These are phyloP conservation scores for Taxillus chinensis DNA, from an alignment of 164 flowering plant species.

Conservation along the genomic window DNA sequence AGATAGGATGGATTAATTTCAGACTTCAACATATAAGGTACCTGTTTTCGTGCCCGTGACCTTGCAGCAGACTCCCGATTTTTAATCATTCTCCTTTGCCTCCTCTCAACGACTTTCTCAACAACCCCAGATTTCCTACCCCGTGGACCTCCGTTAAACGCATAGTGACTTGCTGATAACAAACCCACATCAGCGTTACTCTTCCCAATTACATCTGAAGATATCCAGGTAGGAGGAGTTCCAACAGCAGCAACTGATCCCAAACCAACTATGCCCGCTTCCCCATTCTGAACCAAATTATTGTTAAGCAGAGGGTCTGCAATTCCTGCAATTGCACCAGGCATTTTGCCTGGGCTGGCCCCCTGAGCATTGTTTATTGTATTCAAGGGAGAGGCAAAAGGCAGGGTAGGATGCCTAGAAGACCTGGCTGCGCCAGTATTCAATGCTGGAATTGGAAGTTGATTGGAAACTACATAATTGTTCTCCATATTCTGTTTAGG, in stretches of 20 bases:
- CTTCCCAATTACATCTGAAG: slow-evolving; percentile 27
- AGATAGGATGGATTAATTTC: not conserved
- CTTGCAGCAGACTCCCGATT: slow-evolving; percentile 95
- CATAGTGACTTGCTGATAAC: slow-evolving; percentile 35
- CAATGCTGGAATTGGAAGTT: not conserved
- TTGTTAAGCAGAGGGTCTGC: slow-evolving; percentile 15
- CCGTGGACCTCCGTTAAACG: slow-evolving; percentile 30
- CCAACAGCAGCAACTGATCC: slow-evolving; percentile 16
- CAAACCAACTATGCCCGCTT: slow-evolving; percentile 17
- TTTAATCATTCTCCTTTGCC: slow-evolving; percentile 89
- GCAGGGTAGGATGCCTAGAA: slow-evolving; percentile 24
- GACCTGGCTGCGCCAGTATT: not conserved
- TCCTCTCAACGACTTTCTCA: slow-evolving; percentile 84
- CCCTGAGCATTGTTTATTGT: slow-evolving; percentile 15
- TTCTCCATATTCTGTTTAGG: not conserved
- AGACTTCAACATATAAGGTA: slow-evolving; percentile 6
- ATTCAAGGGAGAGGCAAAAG: slow-evolving; percentile 28
- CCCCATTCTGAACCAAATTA: slow-evolving; percentile 16
- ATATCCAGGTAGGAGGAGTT: slow-evolving; percentile 29
- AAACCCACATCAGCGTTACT: slow-evolving; percentile 22
- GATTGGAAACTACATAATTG: not conserved
- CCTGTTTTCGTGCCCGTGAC: slow-evolving; percentile 97
- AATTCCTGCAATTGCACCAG: slow-evolving; percentile 17
- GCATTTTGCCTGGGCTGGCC: slow-evolving; percentile 14
- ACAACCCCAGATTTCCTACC: slow-evolving; percentile 54